Percentiles rank a stretch among this genome's conserved stretches.
Evolutionary conservation across 495 filamentous ascomycete species (phyloP).

Genomic region (Tuber magnatum): DNA sequence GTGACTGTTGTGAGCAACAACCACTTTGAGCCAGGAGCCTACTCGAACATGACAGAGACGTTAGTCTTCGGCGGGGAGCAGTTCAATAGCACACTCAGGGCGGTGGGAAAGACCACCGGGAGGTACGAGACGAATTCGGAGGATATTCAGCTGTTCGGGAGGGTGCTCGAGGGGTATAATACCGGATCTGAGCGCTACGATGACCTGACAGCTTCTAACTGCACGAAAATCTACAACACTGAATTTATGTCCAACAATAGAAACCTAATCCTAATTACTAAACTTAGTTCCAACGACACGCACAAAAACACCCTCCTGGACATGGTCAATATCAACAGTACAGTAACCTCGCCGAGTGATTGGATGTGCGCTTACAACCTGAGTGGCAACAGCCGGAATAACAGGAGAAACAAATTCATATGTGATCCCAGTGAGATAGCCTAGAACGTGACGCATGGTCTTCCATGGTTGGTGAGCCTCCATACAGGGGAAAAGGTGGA

Average conservation of each 20-base stretch:
- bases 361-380: background rate
- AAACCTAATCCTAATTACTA: background rate
- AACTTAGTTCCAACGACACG: background rate
- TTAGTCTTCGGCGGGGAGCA: too few relatives aligned
- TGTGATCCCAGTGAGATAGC: background rate
- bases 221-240: background rate
- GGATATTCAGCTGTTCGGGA: background rate
- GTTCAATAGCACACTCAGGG: background rate
- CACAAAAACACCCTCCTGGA: background rate
- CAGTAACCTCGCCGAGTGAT: background rate
- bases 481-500: background rate
- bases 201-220: background rate
- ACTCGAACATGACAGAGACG: background rate
- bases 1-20: background rate
- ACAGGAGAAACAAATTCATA: accelerated
- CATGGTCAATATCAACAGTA: background rate
- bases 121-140: background rate
- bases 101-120: background rate
- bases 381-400: too few relatives aligned
- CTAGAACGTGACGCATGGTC: background rate
- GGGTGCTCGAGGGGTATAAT: background rate
- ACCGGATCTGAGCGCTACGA: background rate
- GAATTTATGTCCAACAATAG: background rate
- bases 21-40: background rate
- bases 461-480: background rate